phyloP scores from a whole-genome alignment of 1,284 basidiomycete genomes.

The Wolfiporia cocos region DNA sequence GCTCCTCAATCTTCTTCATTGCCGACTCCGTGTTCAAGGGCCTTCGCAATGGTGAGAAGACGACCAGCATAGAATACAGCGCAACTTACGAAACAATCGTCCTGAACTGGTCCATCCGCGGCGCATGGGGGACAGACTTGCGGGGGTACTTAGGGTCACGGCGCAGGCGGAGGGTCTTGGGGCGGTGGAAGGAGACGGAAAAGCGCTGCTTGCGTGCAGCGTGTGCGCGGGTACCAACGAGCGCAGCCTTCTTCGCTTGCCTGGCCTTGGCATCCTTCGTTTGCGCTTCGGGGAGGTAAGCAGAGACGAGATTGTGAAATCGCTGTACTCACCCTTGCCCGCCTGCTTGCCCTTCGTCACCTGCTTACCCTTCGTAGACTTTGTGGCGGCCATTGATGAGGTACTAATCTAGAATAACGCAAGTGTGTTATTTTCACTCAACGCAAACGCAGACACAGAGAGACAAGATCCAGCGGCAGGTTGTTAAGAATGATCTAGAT shows the following conservation, averaged over 20 bases:
- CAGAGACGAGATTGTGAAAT: not conserved
- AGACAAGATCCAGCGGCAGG: no score
- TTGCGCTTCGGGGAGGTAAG: conserved; percentile 14
- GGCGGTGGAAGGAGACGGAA: conserved; percentile 93
- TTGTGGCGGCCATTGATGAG: conserved; percentile 52
- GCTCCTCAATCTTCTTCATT: conserved; percentile 99
- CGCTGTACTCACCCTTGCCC: conserved; percentile 37
- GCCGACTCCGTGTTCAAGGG: conserved; percentile 83
- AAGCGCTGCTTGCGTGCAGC: conserved; percentile 80
- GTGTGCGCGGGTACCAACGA: conserved; percentile 81
- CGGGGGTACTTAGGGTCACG: conserved; percentile 92
- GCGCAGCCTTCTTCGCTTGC: conserved; percentile 93
- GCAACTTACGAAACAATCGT: conserved; percentile 79
- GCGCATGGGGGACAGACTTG: conserved; percentile 91
- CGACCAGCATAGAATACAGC: not conserved
- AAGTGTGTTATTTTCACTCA: no score
- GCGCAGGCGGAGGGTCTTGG: conserved; percentile 86
- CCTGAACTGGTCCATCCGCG: conserved; percentile 96
- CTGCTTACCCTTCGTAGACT: conserved; percentile 56
- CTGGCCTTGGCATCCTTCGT: conserved; percentile 77
- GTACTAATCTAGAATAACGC: no score
- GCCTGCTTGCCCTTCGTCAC: conserved; percentile 51
- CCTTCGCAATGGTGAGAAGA: conserved; percentile 25
- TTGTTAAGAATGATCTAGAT: no score
- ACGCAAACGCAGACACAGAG: no score